Base-by-base conservation (phyloP, 2,329 filamentous ascomycete species). In the Penicillium freii region DNA sequence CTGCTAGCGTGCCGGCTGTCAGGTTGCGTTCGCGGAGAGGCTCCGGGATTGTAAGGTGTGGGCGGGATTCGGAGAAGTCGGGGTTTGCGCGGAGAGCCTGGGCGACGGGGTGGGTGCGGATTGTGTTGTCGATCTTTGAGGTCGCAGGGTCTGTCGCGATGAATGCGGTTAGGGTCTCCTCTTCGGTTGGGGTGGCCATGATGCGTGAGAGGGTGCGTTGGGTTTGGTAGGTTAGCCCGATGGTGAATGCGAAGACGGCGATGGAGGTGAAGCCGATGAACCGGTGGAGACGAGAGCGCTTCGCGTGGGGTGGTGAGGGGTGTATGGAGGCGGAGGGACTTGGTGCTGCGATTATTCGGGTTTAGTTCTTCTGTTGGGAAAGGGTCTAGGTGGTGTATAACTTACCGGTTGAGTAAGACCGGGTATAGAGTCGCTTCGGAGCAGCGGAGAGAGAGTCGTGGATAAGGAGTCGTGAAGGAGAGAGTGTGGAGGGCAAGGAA, bases 31-130 rank as follows among this genome's bases (percentile, higher is more conserved):
- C 75, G 39, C 89, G 85, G 73, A 91, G 82, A 3, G 81, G 75
- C 27, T 81, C 79, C 0, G 93, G 92, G 69, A 97, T 89, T 75
- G 92, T 94, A 71, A 97, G 79, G 71, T 96, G 91, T 11, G 93
- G 93, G 40, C 94, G 84, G 34, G 88, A 88, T 73, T 96, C 92
- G 34, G 79, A 82, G 73, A 88, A 89, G 27, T 84, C 83, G 0
- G 86, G 79, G 66, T 89, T 82, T 19, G 76, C 75, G 46, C 92
- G 87, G 49, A 97, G 80, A 42, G 83, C 79, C n/a, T 80, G 72
- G 5, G 88, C 82, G n/a, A 96, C 73, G 1, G 91, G 88, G 77
- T 94, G 91, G 45, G 80, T 83, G 69, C 87, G 84, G 73, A 97
- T 91, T 69, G 84, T 83, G 9, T 85, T 80, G 64, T 97, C 88